Evolutionary conservation across 2,329 filamentous ascomycete species (phyloP), one percentile per base, ranked within the genome.

Genomic region (Arthrocladium fulminans): DNA sequence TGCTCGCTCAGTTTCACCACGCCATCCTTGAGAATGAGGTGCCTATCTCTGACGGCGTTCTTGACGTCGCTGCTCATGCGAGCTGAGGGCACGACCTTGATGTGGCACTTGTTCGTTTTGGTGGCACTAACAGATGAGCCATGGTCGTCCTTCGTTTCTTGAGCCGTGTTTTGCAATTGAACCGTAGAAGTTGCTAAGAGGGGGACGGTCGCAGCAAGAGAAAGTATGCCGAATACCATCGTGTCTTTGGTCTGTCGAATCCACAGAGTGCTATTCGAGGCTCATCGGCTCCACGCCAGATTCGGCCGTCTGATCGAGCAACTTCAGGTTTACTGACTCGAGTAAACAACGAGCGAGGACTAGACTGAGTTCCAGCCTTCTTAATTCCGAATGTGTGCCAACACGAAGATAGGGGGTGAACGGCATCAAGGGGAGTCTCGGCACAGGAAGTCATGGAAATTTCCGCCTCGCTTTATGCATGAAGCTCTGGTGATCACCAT

Each of bases 61-160:
- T 47, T 48, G 27, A 51, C 32, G 13, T 45, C 41, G 15, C 24
- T 46, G 17, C 48, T 53, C 51, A 53, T 53, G 24, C 53, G 39
- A 9, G 25, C 10, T n/a, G 51, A 49, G 2, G 48, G 45, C 23
- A 48, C 15, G 6, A 27, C 51, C 3, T n/a, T 46, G 20, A 55
- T 27, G 24, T 53, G 53, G 42, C 53, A 53, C 48, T 52, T 55
- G 22, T 53, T 41, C 2, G 45, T 55, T 39, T 55, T 55, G 6
- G 37, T 34, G n/a, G 34, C 3, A 27, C 23, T 34, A 22, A 48
- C 32, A 10, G 41, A 30, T 30, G 50, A 27, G 20, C 45, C 47
- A 30, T 44, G 27, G 25, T 39, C 29, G 15, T 53, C 42, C 30
- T 47, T 45, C 19, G 42, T 51, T 15, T 45, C 32, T 37, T 55